A percentile compares a stretch with the other conserved stretches of the same genome.
Conservation (phyloP, 495 filamentous ascomycete species). For the Aspergillus campestris region DNA sequence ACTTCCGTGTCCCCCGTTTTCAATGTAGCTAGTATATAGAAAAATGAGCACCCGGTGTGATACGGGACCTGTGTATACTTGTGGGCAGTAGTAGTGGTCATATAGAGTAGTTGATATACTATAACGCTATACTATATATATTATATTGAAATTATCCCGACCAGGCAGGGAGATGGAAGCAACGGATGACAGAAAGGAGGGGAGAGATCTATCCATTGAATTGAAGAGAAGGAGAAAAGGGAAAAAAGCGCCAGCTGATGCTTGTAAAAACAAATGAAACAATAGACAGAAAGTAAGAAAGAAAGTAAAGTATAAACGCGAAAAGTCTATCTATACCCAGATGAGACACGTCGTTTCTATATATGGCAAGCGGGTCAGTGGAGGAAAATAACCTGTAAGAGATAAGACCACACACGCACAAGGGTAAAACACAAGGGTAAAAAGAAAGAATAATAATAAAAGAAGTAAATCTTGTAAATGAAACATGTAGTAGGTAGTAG, state of each 20-base stretch:
- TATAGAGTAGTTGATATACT: too few relatives aligned
- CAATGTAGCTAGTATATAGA: constrained; percentile 10
- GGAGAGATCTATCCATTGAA: too few relatives aligned
- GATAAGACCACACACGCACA: not conserved
- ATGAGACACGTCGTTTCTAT: not conserved
- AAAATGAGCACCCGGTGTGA: not conserved
- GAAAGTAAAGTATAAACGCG: not conserved
- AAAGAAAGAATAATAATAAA: not conserved
- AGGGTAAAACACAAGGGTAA: not conserved
- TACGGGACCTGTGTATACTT: too few relatives aligned
- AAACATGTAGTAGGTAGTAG: not conserved
- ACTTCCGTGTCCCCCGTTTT: constrained; percentile 1
- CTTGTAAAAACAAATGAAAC: not conserved
- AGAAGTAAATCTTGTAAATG: too few relatives aligned
- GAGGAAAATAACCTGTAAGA: not conserved
- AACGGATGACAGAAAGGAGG: too few relatives aligned
- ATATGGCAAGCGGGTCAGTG: too few relatives aligned
- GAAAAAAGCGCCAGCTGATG: not conserved
- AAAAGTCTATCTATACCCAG: not conserved
- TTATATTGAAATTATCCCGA: not conserved
- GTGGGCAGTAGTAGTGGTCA: too few relatives aligned
- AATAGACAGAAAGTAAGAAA: not conserved
- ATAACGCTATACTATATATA: too few relatives aligned
- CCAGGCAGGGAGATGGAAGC: not conserved
- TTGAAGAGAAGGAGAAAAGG: not conserved